Conservation (phyloP, 192 early-diverging fungal genomes). For the Podila verticillata region DNA sequence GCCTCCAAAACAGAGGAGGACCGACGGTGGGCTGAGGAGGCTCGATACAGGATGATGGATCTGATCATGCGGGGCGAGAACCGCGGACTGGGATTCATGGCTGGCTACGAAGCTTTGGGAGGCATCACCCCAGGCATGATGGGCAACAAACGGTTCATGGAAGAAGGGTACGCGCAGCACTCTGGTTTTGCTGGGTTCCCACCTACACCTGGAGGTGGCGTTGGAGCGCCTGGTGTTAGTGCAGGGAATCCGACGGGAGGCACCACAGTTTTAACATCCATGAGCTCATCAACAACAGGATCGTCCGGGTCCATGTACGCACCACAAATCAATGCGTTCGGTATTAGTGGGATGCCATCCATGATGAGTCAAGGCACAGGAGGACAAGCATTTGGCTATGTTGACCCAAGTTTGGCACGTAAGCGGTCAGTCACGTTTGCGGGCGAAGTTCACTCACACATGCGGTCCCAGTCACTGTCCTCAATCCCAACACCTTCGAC, state of each 20-base stretch:
- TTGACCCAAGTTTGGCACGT: slow-evolving; percentile 25
- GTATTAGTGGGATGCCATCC: slow-evolving; percentile 15
- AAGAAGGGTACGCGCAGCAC: slow-evolving; percentile 29
- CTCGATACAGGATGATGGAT: slow-evolving; percentile 51
- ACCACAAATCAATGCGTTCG: slow-evolving; percentile 29
- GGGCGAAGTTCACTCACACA: slow-evolving; percentile 31
- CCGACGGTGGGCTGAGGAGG: slow-evolving; percentile 61
- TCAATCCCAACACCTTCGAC: slow-evolving; percentile 25
- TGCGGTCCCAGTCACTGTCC: slow-evolving; percentile 40
- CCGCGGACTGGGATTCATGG: slow-evolving; percentile 24
- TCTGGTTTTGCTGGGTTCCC: slow-evolving; percentile 15
- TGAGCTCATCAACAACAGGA: slow-evolving; percentile 14
- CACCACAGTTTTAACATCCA: background rate
- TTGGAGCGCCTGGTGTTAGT: slow-evolving; percentile 1
- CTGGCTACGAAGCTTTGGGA: slow-evolving; percentile 28
- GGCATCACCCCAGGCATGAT: slow-evolving; percentile 32
- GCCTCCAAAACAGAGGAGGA: slow-evolving; percentile 63
- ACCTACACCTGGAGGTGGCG: slow-evolving; percentile 4
- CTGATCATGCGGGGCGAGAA: slow-evolving; percentile 34
- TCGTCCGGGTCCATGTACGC: slow-evolving; percentile 31
- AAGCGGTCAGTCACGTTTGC: slow-evolving; percentile 40
- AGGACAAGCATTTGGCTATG: slow-evolving; percentile 13
- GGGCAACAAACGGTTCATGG: slow-evolving; percentile 39
- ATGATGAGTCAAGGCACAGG: slow-evolving; percentile 34
- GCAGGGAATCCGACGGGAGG: background rate